A percentile compares a stretch with the other conserved stretches of the same genome.
phyloP scores from a whole-genome alignment of 176 grass and related monocot genomes.

The Cenchrus fungigraminus region DNA sequence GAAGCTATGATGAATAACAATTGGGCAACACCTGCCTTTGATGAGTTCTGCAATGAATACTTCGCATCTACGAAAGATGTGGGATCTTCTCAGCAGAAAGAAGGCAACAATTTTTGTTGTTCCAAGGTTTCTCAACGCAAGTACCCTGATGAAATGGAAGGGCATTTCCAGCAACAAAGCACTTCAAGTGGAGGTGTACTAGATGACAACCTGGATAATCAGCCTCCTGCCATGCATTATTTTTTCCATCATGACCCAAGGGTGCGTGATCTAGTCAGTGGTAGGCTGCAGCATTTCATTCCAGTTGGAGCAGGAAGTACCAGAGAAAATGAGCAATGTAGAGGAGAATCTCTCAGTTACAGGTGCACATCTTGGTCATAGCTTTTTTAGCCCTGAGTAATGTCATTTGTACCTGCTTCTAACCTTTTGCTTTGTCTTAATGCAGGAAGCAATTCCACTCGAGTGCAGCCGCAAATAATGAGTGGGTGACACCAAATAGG shows the following conservation, averaged over 20 bases:
- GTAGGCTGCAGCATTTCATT: slow-evolving; percentile 65
- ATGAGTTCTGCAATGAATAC: slow-evolving; percentile 90
- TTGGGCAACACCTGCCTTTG: slow-evolving; percentile 77
- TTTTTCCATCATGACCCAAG: slow-evolving; percentile 72
- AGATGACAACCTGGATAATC: slow-evolving; percentile 39
- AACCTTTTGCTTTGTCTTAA: slow-evolving; percentile 18
- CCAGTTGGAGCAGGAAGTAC: slow-evolving; percentile 54
- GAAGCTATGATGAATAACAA: slow-evolving; percentile 35
- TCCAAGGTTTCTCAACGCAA: slow-evolving; percentile 46
- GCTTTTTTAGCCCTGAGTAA: neutral
- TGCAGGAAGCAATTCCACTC: slow-evolving; percentile 47
- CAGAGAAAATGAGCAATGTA: slow-evolving; percentile 38
- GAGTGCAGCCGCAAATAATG: slow-evolving; percentile 28
- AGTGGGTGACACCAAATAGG: slow-evolving; percentile 45
- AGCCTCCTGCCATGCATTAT: slow-evolving; percentile 70
- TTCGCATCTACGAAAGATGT: slow-evolving; percentile 56
- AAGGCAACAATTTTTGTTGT: slow-evolving; percentile 36
- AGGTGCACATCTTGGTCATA: slow-evolving; percentile 28
- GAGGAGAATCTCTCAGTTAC: slow-evolving; percentile 45
- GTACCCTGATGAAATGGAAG: slow-evolving; percentile 43
- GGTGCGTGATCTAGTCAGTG: slow-evolving; percentile 55
- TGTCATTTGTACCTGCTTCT: slow-evolving; percentile 29
- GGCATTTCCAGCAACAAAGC: slow-evolving; percentile 45
- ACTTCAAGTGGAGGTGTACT: slow-evolving; percentile 34
- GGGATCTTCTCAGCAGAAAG: slow-evolving; percentile 35